Conservation (phyloP, 768 basidiomycete genomes). For the Gloeopeniophorella convolvens region DNA sequence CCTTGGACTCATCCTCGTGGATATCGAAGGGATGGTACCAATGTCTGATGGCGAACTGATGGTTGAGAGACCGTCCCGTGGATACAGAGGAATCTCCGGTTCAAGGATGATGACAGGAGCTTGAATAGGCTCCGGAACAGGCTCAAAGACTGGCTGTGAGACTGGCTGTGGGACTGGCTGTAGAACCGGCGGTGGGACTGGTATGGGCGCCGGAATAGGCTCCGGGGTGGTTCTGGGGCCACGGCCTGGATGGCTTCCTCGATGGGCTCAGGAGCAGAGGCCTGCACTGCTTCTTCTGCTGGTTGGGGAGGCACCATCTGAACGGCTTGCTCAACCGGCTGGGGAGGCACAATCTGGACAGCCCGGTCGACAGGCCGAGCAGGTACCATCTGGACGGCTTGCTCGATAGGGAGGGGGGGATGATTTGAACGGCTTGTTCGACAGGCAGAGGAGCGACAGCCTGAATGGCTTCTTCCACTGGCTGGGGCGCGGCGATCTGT, state of each 20-base stretch:
- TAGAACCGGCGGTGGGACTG: neutral
- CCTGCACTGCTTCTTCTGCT: neutral
- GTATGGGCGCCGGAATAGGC: neutral
- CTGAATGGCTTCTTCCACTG: constrained; percentile 5
- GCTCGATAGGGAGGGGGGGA: neutral
- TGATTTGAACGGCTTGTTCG: neutral
- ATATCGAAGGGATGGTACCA: neutral
- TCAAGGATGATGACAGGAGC: neutral
- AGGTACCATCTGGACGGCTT: neutral
- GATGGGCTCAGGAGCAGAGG: neutral
- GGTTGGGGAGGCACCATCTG: neutral
- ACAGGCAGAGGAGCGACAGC: neutral
- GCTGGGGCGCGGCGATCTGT: constrained; percentile 16
- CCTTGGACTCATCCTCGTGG: neutral
- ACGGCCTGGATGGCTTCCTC: neutral
- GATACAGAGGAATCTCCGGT: neutral
- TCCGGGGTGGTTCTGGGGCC: neutral
- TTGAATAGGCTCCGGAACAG: neutral
- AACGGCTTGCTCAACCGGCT: neutral
- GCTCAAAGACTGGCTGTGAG: no score
- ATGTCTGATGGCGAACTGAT: constrained; percentile 2
- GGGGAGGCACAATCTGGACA: neutral
- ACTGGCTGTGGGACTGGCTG: no score
- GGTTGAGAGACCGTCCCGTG: neutral
- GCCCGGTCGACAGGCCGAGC: neutral